phyloP scores from a whole-genome alignment of 139 green algal species.

The Chlorella vulgaris region DNA sequence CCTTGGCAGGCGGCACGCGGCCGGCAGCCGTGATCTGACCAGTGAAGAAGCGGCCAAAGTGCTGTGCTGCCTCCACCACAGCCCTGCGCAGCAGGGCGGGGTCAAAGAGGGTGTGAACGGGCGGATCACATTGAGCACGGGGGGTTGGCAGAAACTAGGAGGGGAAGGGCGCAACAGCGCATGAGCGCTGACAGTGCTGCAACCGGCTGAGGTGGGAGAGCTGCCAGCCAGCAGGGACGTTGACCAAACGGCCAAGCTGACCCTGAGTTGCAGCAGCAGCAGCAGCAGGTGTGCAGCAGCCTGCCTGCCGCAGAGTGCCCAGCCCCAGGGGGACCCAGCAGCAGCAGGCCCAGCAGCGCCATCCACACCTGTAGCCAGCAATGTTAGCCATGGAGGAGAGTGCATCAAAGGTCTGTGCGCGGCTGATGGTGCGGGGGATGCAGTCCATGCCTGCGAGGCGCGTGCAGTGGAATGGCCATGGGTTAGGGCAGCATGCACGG shows the following conservation, averaged over 20 bases:
- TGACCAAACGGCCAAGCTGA: too few relatives aligned
- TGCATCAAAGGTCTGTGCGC: constrained; percentile 86
- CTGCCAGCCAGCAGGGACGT: too few relatives aligned
- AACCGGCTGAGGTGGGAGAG: too few relatives aligned
- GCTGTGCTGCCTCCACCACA: constrained; percentile 77
- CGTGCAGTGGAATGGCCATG: background rate
- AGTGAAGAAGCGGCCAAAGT: constrained; percentile 87
- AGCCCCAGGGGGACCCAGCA: too few relatives aligned
- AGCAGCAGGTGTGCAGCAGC: background rate
- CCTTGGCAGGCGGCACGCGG: constrained; percentile 74
- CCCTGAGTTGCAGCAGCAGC: background rate
- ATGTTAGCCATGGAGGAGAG: constrained; percentile 90
- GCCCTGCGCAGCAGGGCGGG: constrained; percentile 51
- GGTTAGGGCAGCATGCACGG: background rate
- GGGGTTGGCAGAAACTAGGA: too few relatives aligned
- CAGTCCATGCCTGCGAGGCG: constrained; percentile 84
- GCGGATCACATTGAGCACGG: too few relatives aligned
- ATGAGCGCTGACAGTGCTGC: too few relatives aligned
- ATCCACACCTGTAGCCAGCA: constrained; percentile 79
- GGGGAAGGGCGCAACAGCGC: too few relatives aligned
- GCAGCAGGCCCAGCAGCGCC: too few relatives aligned
- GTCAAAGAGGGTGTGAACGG: too few relatives aligned
- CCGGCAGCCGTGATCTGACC: constrained; percentile 93
- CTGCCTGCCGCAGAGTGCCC: background rate
- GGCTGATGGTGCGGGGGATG: constrained; percentile 81